Conservation (phyloP, 2,329 filamentous ascomycete genomes). For the Aspergillus candidus region DNA sequence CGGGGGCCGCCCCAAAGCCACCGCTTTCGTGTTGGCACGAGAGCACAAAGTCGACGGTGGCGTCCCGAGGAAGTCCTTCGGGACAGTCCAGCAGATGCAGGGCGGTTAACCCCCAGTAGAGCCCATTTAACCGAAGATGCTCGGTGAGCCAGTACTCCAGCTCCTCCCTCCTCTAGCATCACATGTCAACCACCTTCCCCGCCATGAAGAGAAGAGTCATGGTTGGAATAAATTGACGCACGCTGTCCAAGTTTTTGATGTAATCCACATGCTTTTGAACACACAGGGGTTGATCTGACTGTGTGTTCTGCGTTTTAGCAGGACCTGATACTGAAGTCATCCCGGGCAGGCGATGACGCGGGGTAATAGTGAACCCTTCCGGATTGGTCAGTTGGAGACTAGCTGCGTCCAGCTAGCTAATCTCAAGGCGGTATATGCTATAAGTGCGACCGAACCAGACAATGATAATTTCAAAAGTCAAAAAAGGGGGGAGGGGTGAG, state of each 20-base stretch:
- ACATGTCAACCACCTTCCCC: conserved; percentile 25
- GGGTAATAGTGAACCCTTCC: not conserved
- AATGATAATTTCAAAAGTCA: too few relatives aligned
- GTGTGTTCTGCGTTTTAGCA: conserved; percentile 45
- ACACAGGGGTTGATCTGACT: conserved; percentile 47
- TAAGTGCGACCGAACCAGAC: too few relatives aligned
- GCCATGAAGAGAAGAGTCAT: conserved; percentile 14
- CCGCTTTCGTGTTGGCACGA: conserved; percentile 86
- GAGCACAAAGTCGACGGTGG: conserved; percentile 87
- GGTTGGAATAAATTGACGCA: conserved; percentile 42
- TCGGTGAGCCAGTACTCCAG: conserved; percentile 98
- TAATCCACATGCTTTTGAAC: conserved; percentile 76
- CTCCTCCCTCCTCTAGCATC: conserved; percentile 73
- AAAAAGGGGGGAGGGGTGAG: too few relatives aligned
- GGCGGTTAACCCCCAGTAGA: conserved; percentile 93
- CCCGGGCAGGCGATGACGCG: not conserved
- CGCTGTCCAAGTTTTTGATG: conserved; percentile 84
- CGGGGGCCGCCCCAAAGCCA: conserved; percentile 88
- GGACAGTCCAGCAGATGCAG: conserved; percentile 78
- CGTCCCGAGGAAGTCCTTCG: conserved; percentile 70
- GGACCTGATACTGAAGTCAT: conserved; percentile 60
- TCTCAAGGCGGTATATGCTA: too few relatives aligned
- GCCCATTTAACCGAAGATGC: conserved; percentile 86
- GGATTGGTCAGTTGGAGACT: not conserved
- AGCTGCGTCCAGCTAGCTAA: not conserved